phyloP scores from a whole-genome alignment of 192 early-diverging fungal genomes.

The Coemansia sp. region DNA sequence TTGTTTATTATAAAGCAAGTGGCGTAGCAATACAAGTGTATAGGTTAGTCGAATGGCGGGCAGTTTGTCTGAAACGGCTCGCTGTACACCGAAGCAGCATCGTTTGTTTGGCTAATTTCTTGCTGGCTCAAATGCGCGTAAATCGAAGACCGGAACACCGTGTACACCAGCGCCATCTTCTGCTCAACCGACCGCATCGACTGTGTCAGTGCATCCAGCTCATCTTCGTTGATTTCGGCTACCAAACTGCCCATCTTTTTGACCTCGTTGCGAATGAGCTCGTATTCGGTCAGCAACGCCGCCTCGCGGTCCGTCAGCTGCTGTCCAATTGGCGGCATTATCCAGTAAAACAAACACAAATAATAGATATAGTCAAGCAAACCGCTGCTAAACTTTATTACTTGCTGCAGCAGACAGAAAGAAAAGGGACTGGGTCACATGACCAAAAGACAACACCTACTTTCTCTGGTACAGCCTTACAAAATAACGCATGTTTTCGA shows the following conservation, averaged over 20 bases:
- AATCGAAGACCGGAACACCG: constrained; percentile 52
- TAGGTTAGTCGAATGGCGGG: constrained; percentile 46
- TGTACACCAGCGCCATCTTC: constrained; percentile 51
- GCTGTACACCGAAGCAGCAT: constrained; percentile 24
- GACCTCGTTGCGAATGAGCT: constrained; percentile 52
- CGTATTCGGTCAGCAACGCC: constrained; percentile 52
- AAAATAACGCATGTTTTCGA: constrained; percentile 95
- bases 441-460: constrained; percentile 21
- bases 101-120: constrained; percentile 24
- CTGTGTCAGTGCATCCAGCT: constrained; percentile 49
- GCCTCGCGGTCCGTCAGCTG: constrained; percentile 48
- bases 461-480: constrained; percentile 76
- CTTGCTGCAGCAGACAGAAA: background rate
- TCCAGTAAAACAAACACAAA: background rate
- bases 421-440: background rate
- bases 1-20: background rate
- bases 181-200: constrained; percentile 55
- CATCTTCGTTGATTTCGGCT: constrained; percentile 51
- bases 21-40: background rate
- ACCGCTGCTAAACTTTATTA: background rate
- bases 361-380: too few relatives aligned
- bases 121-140: constrained; percentile 53
- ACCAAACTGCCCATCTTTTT: constrained; percentile 49
- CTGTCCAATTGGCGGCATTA: constrained; percentile 36
- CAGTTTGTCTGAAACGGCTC: constrained; percentile 55